Evolutionary conservation across 306 rosid species (phyloP).

Genomic region (Cicer chorassanicum): DNA sequence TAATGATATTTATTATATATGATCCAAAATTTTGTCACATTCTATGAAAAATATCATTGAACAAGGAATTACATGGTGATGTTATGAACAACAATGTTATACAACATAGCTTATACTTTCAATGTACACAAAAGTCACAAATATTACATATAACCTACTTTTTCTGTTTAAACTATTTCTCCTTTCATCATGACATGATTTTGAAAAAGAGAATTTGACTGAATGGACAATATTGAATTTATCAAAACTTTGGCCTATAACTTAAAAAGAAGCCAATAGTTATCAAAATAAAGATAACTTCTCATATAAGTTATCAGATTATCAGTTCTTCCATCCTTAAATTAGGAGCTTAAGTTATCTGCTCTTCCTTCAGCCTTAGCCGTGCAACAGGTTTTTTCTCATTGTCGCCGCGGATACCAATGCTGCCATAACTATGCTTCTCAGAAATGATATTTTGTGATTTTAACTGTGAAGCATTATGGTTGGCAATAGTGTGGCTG

Average conservation of each 20-base stretch:
- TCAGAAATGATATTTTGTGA: constrained; percentile 48
- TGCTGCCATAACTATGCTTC: constrained; percentile 44
- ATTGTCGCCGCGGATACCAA: constrained; percentile 46
- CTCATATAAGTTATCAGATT: constrained; percentile 10
- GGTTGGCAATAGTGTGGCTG: constrained; percentile 68
- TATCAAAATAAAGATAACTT: constrained; percentile 35
- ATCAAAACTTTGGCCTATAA: constrained; percentile 57
- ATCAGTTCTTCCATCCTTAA: constrained; percentile 32
- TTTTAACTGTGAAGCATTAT: constrained; percentile 50
- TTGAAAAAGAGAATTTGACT: constrained; percentile 34
- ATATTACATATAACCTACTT: not conserved
- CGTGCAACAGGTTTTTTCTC: constrained; percentile 61
- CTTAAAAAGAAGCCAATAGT: constrained; percentile 40
- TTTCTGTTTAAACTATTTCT: constrained; percentile 21
- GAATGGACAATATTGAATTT: constrained; percentile 24
- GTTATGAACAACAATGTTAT: constrained; percentile 29
- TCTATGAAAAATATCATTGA: constrained; percentile 14
- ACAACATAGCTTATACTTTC: constrained; percentile 43
- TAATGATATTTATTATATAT: constrained; percentile 14
- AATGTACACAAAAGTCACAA: constrained; percentile 63
- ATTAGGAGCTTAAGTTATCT: constrained; percentile 52
- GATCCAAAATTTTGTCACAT: constrained; percentile 32
- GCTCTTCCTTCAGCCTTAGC: constrained; percentile 75
- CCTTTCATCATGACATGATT: not conserved
- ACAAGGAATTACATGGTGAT: constrained; percentile 26